A percentile compares a stretch with the other conserved stretches of the same genome.
Evolutionary conservation across 352 stramenopile genomes (phyloP).

Genomic region (Phytophthora palmivora): DNA sequence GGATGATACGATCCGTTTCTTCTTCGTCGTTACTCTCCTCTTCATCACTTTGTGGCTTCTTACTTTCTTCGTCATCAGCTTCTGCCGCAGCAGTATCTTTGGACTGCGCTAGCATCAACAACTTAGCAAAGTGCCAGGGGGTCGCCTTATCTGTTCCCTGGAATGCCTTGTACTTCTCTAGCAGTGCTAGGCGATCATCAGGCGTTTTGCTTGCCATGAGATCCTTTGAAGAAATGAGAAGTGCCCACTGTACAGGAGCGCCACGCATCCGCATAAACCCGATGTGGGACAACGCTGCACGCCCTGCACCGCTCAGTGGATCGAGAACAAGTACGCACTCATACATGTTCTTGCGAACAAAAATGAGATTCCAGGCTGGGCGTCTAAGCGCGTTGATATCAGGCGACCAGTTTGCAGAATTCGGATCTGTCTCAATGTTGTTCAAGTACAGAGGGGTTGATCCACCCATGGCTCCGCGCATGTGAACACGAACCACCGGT

Average conservation of each 20-base stretch:
- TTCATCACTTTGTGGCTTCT: slow-evolving; percentile 16
- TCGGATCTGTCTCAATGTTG: slow-evolving; percentile 79
- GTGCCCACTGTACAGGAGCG: slow-evolving; percentile 77
- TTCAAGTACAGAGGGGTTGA: slow-evolving; percentile 81
- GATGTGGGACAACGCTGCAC: slow-evolving; percentile 62
- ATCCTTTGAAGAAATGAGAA: slow-evolving; percentile 78
- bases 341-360: slow-evolving; percentile 90
- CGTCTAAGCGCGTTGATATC: slow-evolving; percentile 56
- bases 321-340: slow-evolving; percentile 82
- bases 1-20: slow-evolving; percentile 20
- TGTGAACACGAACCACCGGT: slow-evolving; percentile 61
- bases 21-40: slow-evolving; percentile 19
- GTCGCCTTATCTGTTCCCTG: slow-evolving; percentile 53
- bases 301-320: slow-evolving; percentile 57
- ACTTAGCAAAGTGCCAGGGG: slow-evolving; percentile 82
- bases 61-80: slow-evolving; percentile 20
- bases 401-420: slow-evolving; percentile 53
- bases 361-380: slow-evolving; percentile 84
- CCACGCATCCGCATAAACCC: slow-evolving; percentile 75
- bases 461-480: slow-evolving; percentile 67
- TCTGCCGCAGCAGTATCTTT: slow-evolving; percentile 49
- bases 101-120: slow-evolving; percentile 69
- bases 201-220: slow-evolving; percentile 57
- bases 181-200: slow-evolving; percentile 44
- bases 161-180: slow-evolving; percentile 53